Conservation (phyloP, 2,329 filamentous ascomycete species). For the Immersiporthe knoxdaviesiana region DNA sequence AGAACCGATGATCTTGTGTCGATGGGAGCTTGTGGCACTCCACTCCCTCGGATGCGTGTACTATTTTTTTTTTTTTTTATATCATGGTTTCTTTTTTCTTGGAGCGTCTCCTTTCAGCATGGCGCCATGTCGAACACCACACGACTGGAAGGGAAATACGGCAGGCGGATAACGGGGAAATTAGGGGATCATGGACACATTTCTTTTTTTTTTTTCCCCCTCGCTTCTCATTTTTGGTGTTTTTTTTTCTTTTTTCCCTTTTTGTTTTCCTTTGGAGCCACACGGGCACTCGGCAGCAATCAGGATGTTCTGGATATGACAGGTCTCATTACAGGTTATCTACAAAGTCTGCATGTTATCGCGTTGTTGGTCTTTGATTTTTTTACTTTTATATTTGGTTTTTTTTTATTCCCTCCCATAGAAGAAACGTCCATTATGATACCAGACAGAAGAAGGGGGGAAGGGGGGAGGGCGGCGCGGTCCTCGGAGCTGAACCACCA, state of each 20-base stretch:
- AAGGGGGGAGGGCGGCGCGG: slow-evolving; percentile 5
- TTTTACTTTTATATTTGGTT: not conserved
- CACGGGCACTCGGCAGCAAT: not conserved
- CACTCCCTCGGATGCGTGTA: not conserved
- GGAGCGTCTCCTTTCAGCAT: not conserved
- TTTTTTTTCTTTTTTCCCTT: not conserved
- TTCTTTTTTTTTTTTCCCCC: not conserved
- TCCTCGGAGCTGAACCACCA: slow-evolving; percentile 20
- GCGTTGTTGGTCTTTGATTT: slow-evolving; percentile 25
- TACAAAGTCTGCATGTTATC: slow-evolving; percentile 12
- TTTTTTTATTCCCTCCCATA: slow-evolving; percentile 13
- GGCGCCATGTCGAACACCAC: slow-evolving; percentile 3
- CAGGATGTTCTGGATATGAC: slow-evolving; percentile 24
- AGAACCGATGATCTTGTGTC: slow-evolving; percentile 4
- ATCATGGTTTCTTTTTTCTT: not conserved
- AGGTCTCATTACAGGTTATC: slow-evolving; percentile 24
- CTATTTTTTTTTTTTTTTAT: too few relatives aligned
- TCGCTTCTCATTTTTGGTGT: not conserved
- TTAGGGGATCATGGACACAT: not conserved
- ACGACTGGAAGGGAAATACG: slow-evolving; percentile 7
- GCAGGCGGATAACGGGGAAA: not conserved
- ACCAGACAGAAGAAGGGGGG: slow-evolving; percentile 11
- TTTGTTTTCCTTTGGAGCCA: not conserved
- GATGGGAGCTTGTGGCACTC: not conserved
- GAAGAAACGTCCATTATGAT: slow-evolving; percentile 29